These are phyloP conservation scores for Chaetoceros tenuissimus DNA, from an alignment of 108 stramenopile species.

Conservation along the genomic window DNA sequence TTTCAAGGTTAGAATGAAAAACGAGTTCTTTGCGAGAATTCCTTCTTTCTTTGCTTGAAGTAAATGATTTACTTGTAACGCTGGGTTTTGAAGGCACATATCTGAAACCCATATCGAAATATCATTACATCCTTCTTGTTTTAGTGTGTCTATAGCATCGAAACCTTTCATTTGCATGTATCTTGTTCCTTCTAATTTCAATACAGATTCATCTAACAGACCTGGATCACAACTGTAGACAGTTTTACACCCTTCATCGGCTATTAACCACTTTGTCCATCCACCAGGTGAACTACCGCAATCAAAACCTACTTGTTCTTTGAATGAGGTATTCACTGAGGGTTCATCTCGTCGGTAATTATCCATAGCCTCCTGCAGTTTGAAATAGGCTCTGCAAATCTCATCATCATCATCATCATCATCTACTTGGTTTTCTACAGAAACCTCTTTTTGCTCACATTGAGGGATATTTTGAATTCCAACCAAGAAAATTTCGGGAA, in stretches of 20 bases:
- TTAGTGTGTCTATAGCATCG: constrained; percentile 19
- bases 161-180: constrained; percentile 31
- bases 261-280: constrained; percentile 55
- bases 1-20: constrained; percentile 56
- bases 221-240: constrained; percentile 60
- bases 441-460: constrained; percentile 2
- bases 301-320: constrained; percentile 28
- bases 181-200: constrained; percentile 8
- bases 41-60: constrained; percentile 22
- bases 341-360: constrained; percentile 16
- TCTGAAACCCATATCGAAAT: constrained; percentile 46
- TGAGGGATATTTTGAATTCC: neutral
- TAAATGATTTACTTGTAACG: constrained; percentile 36
- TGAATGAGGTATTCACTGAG: neutral
- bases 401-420: constrained; percentile 11
- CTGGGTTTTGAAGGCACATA: constrained; percentile 53
- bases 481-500: neutral
- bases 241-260: constrained; percentile 18
- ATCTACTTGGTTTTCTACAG: neutral
- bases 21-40: constrained; percentile 15
- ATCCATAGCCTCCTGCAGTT: constrained; percentile 50
- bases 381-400: constrained; percentile 47
- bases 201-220: constrained; percentile 21
- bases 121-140: neutral
- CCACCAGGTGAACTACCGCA: constrained; percentile 66